Percentiles rank a stretch among this genome's conserved stretches.
Evolutionary conservation across 768 basidiomycete species (phyloP).

Genomic region (Pleurotus tuoliensis): DNA sequence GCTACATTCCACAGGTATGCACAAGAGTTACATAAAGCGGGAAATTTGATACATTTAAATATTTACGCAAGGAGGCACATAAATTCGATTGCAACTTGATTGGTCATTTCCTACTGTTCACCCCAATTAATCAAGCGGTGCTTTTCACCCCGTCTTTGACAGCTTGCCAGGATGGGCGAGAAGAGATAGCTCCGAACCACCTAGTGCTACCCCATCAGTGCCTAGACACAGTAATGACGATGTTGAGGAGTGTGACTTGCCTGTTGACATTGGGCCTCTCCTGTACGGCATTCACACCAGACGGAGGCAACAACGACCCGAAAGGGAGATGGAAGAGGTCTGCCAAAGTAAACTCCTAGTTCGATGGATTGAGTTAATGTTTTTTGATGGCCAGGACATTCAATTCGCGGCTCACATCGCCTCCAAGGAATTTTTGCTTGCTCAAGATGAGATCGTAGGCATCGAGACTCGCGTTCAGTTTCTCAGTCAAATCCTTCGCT

Average conservation of each 20-base stretch:
- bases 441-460: conserved; percentile 54
- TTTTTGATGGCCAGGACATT: background rate
- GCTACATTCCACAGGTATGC: too few relatives aligned
- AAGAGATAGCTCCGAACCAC: conserved; percentile 30
- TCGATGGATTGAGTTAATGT: background rate
- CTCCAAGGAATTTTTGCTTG: conserved; percentile 51
- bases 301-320: conserved; percentile 14
- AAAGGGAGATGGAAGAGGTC: conserved; percentile 58
- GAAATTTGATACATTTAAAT: too few relatives aligned
- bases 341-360: conserved; percentile 44
- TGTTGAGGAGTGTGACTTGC: conserved; percentile 17
- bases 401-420: conserved; percentile 34
- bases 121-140: background rate
- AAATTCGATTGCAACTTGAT: too few relatives aligned
- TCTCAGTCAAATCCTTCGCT: conserved; percentile 19
- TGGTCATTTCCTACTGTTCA: too few relatives aligned
- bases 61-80: too few relatives aligned
- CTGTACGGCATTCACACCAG: conserved; percentile 26
- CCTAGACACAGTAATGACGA: background rate
- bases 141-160: conserved; percentile 34
- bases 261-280: conserved; percentile 40
- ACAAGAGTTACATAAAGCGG: too few relatives aligned
- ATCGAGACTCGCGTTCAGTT: conserved; percentile 39
- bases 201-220: conserved; percentile 5
- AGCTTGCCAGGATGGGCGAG: conserved; percentile 44